Base-by-base conservation (phyloP, 2,329 filamentous ascomycete genomes). In the Fusarium odoratissimum region DNA sequence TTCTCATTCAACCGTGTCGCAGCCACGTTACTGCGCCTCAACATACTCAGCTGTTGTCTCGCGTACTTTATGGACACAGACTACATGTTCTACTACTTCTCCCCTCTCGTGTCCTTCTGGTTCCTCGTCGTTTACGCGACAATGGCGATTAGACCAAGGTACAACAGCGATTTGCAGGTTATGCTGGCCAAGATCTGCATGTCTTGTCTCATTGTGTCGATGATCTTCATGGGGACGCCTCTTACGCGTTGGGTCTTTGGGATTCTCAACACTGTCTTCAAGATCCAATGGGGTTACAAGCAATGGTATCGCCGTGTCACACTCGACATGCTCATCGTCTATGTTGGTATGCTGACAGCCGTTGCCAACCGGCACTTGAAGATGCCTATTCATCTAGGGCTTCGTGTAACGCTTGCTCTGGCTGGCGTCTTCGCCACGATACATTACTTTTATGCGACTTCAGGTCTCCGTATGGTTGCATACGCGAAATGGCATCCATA, bases 51-150 rank as follows among this genome's bases (percentile, higher is more conserved):
- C 42, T 84, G 85, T 21, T 67, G 84, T 1, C 78, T 92, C 38
- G 82, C 86, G 2, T 88, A 88, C 41, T 81, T 88, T 63, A 88
- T 91, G 85, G 79, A 83, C n/a, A 90, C 86, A 4, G 81, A 85
- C 41, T 91, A 76, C 49, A 75, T 79, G 69, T 73, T 78, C 37
- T 91, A 91, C 76, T 87, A 89, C 77, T 89, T 91, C 72, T 84
- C 88, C 1, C 85, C 88, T 1, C 80, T 91, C 3, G 82, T 87
- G 35, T 90, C 85, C 40, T 90, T 91, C 76, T 92, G 90, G 88
- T 92, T 90, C 73, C 70, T 90, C 4, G 79, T 90, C 31, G 80
- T 88, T 17, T 91, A 85, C 75, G 67, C 81, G 33, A 90, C 87
- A 7, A 80, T 91, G 60, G 79, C 82, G 17, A 73, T 85, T 25